Evolutionary conservation across 345 rosid species (phyloP), one percentile per base, ranked within the genome.

Genomic region (thale cress (Arabidopsis thaliana)): DNA sequence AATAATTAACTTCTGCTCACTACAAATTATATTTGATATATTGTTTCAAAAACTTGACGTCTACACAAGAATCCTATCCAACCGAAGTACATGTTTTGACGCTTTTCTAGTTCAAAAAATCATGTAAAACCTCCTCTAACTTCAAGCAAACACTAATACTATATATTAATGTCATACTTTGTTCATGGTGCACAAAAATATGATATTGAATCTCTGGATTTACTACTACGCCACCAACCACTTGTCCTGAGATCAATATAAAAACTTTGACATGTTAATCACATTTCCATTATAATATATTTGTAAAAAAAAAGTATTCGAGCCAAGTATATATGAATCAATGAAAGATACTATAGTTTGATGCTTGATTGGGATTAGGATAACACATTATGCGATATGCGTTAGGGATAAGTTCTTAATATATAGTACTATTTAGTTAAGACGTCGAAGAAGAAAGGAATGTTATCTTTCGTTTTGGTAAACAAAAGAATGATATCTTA

Each of bases 401-500:
- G 28, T 40, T 30, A 30, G 41, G 67, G 25, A 67, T 74, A 74
- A 40, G 60, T 67, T 58, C 67, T 51, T 49, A 14, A 67, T 37
- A 45, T 66, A 48, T 60, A 60, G 14, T 57, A 60, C 10, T 57
- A 57, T 49, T 40, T 59, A 20, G 55, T 67, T 53, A 67, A 49
- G 23, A 40, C 14, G 10, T 59, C 14, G 45, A 59, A 58, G 59
- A 67, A 74, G 68, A 75, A 67, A 59, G 34, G 56, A 67, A n/a
- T 51, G 37, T 40, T 59, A 40, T 59, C 36, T 67, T 59, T 16
- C 13, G 44, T 58, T 52, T 67, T 49, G 61, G 55, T 59, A 49
- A 67, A 50, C 36, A 67, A 75, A 58, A 62, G 79, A 67, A 75
- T 59, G 74, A 67, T 67, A 75, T 75, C 74, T 75, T 68, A 75